Base-by-base conservation (phyloP, 140 eudicot species). In the Cichorium intybus region DNA sequence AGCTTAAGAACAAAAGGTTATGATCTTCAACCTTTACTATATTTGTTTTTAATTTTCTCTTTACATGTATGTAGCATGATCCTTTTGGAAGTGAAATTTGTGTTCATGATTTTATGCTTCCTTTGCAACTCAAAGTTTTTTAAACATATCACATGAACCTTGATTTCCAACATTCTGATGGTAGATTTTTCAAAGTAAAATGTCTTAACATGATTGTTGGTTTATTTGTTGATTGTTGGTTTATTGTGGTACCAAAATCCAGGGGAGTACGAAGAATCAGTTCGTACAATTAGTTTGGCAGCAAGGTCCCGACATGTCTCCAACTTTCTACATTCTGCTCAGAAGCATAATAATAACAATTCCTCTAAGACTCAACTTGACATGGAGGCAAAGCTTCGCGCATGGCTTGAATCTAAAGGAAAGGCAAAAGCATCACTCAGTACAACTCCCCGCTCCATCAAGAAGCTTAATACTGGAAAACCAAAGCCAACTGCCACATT, bases 331-430 rank as follows among this genome's bases (percentile, higher is more conserved):
- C 58, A 73, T 22, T 79, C 91, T 7, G 81, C 85, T 31, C 86
- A 75, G 34, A 85, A 67, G 64, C 78, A 69, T 64, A 68, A 75
- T n/a, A n/a, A n/a, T n/a, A n/a, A n/a, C n/a, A n/a, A n/a, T n/a
- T n/a, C 86, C 18, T 84, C 95, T 15, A 76, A 69, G 29, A 51
- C 45, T 57, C 84, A 78, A 62, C 76, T 87, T 56, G 84, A 85
- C 71, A 92, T 87, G 98, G 98, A 85, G 73, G 85, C 87, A 50
- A 87, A 84, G 78, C 96, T 91, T 68, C 81, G 33, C 4, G 81
- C 79, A 27, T 92, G 98, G 98, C 84, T 92, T 37, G 96, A 92
- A 71, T 92, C 98, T 2, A 87, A 85, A 66, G 98, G 96, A 46
- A 92, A 87, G 82, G 66, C 84, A 11, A 92, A 81, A 76, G 79